Conservation (phyloP, 202 grass and related monocot genomes). For the Eragrostis tef region DNA sequence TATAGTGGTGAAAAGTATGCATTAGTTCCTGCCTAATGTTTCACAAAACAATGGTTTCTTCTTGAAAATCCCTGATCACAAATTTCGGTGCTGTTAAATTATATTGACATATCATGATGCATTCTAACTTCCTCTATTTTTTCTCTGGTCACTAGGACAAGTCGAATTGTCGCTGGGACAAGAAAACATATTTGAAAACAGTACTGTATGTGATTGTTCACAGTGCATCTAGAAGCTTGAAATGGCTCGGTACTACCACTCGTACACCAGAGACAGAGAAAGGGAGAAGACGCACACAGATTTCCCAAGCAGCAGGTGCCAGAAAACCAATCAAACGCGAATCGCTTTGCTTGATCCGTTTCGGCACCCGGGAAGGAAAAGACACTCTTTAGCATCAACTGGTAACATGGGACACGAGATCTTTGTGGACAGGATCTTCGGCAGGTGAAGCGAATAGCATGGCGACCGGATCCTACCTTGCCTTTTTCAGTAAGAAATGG, state of each 20-base stretch:
- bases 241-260: neutral
- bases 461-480: neutral
- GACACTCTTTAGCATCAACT: neutral
- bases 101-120: too few species aligned
- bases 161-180: too few species aligned
- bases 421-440: neutral
- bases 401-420: constrained; percentile 32
- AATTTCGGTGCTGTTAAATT: neutral
- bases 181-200: too few species aligned
- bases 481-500: neutral
- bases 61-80: neutral
- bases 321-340: neutral
- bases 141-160: too few species aligned
- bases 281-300: neutral
- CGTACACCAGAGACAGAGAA: neutral
- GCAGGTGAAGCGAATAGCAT: neutral
- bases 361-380: neutral
- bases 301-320: neutral
- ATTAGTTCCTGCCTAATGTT: neutral
- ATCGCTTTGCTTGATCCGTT: constrained; percentile 22
- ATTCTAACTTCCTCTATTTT: too few species aligned
- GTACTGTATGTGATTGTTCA: too few species aligned
- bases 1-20: neutral
- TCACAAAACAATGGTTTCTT: neutral
- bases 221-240: neutral